Evolutionary conservation across 2,329 filamentous ascomycete genomes (phyloP), one percentile per base, ranked within the genome.

Genomic region (Fusarium staphyleae): DNA sequence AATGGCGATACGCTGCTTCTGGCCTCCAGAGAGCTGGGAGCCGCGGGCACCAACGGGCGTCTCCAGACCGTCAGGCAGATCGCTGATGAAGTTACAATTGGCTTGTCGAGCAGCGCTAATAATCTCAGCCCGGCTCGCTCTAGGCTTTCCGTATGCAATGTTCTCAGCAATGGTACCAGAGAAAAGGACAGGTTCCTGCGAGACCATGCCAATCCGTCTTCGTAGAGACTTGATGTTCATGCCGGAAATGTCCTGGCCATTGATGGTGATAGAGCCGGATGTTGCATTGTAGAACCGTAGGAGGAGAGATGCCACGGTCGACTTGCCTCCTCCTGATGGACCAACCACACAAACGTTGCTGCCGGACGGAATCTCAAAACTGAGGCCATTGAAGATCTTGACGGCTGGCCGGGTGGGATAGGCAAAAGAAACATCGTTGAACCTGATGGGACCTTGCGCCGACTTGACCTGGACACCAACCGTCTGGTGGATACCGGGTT

Each of bases 1-100:
- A 72, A 99, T 99, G 30, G 95, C 95, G 67, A 99, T 98, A 60
- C 95, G 88, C 74, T 99, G 95, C 77, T 98, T 98, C 75, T 99
- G 95, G 0, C 95, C 95, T 44, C 95, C 95, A 8, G 92, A 97
- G 1, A 99, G 82, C 74, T 98, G 93, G 2, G 93, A 93, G 28
- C 95, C 95, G 61, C 95, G 85, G 13, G 93, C 89, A 47, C 96
- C 96, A 24, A 96, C 95, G 60, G 90, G 89, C 0, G 95, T 99
- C 69, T 99, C 93, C 6, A 99, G 83, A 4, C 95, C 95, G 52
- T 98, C 92, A 22, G 95, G 95, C 66, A 99, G 96, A 72, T 99
- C 95, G 70, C 89, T 88, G 72, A 99, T 96, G 70, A 99, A 99
- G 66, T 89, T 88, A 72, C 95, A 99, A 73, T 99, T 99, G 47